A percentile compares a stretch with the other conserved stretches of the same genome.
Evolutionary conservation across 1,284 basidiomycete genomes (phyloP).

Genomic region (Ganoderma lucidum): DNA sequence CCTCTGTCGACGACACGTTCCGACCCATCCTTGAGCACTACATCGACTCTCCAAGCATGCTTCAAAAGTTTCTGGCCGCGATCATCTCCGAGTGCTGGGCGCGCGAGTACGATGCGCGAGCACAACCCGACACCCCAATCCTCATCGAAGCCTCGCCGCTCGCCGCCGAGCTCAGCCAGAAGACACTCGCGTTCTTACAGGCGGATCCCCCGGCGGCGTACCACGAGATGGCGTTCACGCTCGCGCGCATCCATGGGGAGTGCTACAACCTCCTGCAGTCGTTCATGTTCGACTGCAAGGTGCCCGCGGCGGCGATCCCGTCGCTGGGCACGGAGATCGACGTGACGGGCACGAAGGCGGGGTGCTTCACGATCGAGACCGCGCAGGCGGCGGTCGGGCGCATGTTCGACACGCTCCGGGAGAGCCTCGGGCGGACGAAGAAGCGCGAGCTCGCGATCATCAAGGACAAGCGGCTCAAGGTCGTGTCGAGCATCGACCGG

Average conservation of each 20-base stretch:
- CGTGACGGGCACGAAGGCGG: conserved; percentile 67
- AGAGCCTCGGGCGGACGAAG: conserved; percentile 74
- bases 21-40: conserved; percentile 80
- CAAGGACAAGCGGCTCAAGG: conserved; percentile 79
- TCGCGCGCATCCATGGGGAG: conserved; percentile 85
- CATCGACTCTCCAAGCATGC: conserved; percentile 87
- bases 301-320: conserved; percentile 84
- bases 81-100: conserved; percentile 96
- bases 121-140: conserved; percentile 41
- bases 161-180: conserved; percentile 70
- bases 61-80: conserved; percentile 89
- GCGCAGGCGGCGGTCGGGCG: conserved; percentile 78
- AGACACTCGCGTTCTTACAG: conserved; percentile 80
- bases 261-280: conserved; percentile 83
- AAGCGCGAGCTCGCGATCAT: conserved; percentile 83
- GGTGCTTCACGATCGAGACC: conserved; percentile 84
- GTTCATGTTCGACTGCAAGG: conserved; percentile 88
- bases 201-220: conserved; percentile 81
- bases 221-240: conserved; percentile 89
- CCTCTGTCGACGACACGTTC: conserved; percentile 65
- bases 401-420: conserved; percentile 81
- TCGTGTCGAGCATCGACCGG: conserved; percentile 82
- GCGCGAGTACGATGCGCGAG: conserved; percentile 52
- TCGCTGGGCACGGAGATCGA: conserved; percentile 83
- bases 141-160: conserved; percentile 66